Evolutionary conservation across 352 stramenopile genomes (phyloP).

Genomic region (Globisporangium parvum): DNA sequence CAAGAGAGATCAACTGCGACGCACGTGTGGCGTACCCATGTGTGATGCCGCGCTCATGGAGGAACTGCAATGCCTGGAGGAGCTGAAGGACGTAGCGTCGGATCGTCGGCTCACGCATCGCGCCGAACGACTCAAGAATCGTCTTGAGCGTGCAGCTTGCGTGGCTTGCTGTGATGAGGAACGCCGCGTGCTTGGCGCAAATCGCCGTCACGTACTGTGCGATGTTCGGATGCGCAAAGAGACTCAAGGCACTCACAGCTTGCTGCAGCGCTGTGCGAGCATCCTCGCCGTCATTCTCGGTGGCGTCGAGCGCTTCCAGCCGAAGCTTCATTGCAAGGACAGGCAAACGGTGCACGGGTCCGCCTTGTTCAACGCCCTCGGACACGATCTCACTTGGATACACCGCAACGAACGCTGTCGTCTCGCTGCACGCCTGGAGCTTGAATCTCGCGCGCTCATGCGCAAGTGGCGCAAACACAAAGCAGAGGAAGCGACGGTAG

Average conservation of each 20-base stretch:
- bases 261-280: constrained; percentile 15
- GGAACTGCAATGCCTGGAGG: constrained; percentile 37
- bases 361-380: not conserved
- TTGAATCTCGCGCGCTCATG: constrained; percentile 4
- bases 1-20: not conserved
- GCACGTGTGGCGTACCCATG: constrained; percentile 32
- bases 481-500: constrained; percentile 43
- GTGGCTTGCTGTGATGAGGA: constrained; percentile 28
- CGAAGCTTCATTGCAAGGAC: constrained; percentile 15
- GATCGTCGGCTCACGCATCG: constrained; percentile 70
- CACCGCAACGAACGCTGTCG: not conserved
- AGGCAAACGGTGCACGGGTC: not conserved
- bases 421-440: constrained; percentile 4
- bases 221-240: constrained; percentile 43
- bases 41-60: constrained; percentile 35
- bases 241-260: constrained; percentile 29
- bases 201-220: constrained; percentile 31
- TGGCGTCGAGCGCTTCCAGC: not conserved
- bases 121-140: constrained; percentile 59
- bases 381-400: constrained; percentile 3
- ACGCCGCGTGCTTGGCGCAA: constrained; percentile 23
- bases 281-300: not conserved
- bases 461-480: constrained; percentile 49
- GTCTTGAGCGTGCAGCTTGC: constrained; percentile 46
- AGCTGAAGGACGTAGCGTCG: constrained; percentile 60